Evolutionary conservation across 352 stramenopile species (phyloP), one percentile per base, ranked within the genome.

Genomic region (Globisporangium parvum): DNA sequence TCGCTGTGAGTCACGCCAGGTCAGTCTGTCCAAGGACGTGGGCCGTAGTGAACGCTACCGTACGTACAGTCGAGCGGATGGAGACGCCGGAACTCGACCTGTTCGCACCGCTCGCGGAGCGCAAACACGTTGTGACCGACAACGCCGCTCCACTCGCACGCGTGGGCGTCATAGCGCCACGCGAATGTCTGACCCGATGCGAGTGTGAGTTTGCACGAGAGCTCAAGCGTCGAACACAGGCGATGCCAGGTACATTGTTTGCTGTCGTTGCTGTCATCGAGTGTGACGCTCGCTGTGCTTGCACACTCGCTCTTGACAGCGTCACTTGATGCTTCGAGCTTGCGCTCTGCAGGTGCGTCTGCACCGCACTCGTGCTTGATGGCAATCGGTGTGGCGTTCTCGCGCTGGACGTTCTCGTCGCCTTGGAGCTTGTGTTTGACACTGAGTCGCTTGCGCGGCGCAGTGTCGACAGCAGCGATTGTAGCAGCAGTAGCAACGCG

Each of bases 41-140:
- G 26, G 4, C 3, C 18, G 18, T 15, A n/a, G 21, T 1, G 21
- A 11, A 40, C 14, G 20, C 14, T 31, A 0, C 1, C 17, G 65
- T 14, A 21, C 65, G 21, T 63, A 83, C 73, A 55, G 23, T 91
- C 68, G 70, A 75, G 53, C 45, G 73, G 67, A 85, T 90, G 51
- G 46, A 90, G 50, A 77, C 62, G 87, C 69, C 24, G 71, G 81
- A 80, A 79, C 33, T 78, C 69, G 37, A 82, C 67, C 46, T 69
- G 37, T 23, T 53, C 37, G 46, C 68, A 44, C 46, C 44, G 52
- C 60, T 91, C 80, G 1, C 70, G 65, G 35, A 93, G 44, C 28
- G 66, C 67, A 45, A 91, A 73, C 2, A 87, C 73, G 2, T 57
- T 42, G 3, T 65, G 59, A 0, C 58, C 62, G 0, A 95, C 35